phyloP scores from a whole-genome alignment of 2,329 filamentous ascomycete species.

The Taxawa tesnikishii region DNA sequence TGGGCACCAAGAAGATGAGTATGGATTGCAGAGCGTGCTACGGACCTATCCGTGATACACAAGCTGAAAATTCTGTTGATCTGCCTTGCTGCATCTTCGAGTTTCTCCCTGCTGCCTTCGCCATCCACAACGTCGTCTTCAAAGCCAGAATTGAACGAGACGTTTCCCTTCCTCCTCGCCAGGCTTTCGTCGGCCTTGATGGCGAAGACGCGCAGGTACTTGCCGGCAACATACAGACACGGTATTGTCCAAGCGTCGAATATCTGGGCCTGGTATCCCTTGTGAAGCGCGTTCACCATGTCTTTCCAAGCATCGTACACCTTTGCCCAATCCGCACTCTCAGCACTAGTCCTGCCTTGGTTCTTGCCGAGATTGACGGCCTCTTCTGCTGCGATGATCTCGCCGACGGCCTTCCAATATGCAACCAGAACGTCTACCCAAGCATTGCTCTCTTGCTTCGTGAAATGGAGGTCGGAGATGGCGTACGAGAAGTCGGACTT shows the following conservation, averaged over 20 bases:
- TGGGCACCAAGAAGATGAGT: neutral
- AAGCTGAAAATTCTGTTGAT: constrained; percentile 87
- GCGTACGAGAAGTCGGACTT: constrained; percentile 58
- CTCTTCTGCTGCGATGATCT: constrained; percentile 56
- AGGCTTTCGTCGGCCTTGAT: constrained; percentile 74
- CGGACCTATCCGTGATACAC: constrained; percentile 79
- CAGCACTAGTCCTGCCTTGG: constrained; percentile 4
- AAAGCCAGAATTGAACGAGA: constrained; percentile 26
- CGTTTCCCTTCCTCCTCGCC: constrained; percentile 34
- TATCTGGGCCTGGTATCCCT: constrained; percentile 63
- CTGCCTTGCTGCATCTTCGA: constrained; percentile 82
- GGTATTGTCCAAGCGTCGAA: constrained; percentile 90
- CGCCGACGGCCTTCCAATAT: constrained; percentile 73
- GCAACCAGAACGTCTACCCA: constrained; percentile 77
- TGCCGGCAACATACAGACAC: constrained; percentile 76
- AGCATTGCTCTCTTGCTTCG: constrained; percentile 50
- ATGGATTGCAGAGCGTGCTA: no score
- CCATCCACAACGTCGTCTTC: constrained; percentile 80
- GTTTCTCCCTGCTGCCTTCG: constrained; percentile 64
- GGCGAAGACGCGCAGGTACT: constrained; percentile 76
- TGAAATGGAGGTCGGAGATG: constrained; percentile 49
- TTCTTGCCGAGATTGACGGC: constrained; percentile 30
- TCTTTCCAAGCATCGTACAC: constrained; percentile 88
- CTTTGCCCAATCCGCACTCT: constrained; percentile 56
- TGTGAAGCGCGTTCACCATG: constrained; percentile 60